Percentiles rank a stretch among this genome's conserved stretches.
phyloP scores from a whole-genome alignment of 129 eudicot species.

The Artemisia annua region DNA sequence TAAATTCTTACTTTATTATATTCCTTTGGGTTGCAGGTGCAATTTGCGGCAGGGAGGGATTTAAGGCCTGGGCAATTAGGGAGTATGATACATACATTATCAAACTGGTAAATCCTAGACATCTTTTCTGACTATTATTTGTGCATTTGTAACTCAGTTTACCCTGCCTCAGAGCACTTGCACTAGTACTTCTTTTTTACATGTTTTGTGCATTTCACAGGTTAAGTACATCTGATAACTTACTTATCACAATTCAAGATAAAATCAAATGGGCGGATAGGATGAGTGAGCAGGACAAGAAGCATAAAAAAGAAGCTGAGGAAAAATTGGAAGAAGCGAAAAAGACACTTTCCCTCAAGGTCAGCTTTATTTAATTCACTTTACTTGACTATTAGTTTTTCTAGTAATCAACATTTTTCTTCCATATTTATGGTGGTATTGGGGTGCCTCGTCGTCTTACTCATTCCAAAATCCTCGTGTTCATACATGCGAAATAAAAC shows the following conservation, averaged over 20 bases:
- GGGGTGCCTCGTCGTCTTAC: not conserved
- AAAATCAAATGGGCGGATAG: conserved; percentile 92
- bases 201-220: conserved; percentile 38
- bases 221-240: conserved; percentile 75
- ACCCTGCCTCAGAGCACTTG: not conserved
- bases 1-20: conserved; percentile 8
- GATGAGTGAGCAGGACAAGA: conserved; percentile 78
- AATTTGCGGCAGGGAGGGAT: conserved; percentile 96
- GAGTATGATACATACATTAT: conserved; percentile 65
- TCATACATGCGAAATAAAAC: too few species aligned
- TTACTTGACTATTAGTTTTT: not conserved
- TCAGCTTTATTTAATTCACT: conserved; percentile 35
- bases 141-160: not conserved
- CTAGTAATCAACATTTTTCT: not conserved
- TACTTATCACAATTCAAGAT: conserved; percentile 76
- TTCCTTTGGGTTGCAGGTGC: conserved; percentile 54
- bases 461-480: too few species aligned
- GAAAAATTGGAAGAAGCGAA: conserved; percentile 74
- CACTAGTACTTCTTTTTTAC: not conserved
- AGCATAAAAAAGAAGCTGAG: conserved; percentile 71
- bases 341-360: conserved; percentile 78
- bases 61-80: conserved; percentile 80
- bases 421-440: not conserved
- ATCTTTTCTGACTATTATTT: conserved; percentile 10
- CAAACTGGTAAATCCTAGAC: conserved; percentile 53